phyloP scores from a whole-genome alignment of 352 stramenopile species.

The Peronospora farinosa region DNA sequence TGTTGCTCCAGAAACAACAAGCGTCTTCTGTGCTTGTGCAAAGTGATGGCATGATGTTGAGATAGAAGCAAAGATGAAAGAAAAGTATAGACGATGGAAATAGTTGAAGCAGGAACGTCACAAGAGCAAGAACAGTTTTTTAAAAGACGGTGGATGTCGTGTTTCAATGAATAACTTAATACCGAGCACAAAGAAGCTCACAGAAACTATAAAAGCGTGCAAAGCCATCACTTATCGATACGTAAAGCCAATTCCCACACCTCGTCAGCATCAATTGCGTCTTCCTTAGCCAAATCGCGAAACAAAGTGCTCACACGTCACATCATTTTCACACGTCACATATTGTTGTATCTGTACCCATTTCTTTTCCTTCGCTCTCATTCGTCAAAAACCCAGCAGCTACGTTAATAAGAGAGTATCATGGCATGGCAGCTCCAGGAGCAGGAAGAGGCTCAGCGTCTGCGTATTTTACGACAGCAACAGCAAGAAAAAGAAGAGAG shows the following conservation, averaged over 20 bases:
- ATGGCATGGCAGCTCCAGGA: constrained; percentile 34
- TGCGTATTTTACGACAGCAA: constrained; percentile 12
- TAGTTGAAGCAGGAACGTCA: constrained; percentile 1
- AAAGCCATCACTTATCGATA: no score
- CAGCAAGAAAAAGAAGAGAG: constrained; percentile 29
- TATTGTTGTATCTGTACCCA: constrained; percentile 10
- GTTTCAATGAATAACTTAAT: no score
- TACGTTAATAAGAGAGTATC: not conserved
- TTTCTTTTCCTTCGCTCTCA: constrained; percentile 7
- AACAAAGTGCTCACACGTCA: constrained; percentile 21
- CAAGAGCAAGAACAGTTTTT: not conserved
- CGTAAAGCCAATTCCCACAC: no score
- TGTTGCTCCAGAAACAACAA: no score
- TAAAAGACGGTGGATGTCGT: not conserved
- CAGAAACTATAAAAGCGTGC: no score
- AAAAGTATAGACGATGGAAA: constrained; percentile 19
- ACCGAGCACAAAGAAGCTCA: no score
- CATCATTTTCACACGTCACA: constrained; percentile 18
- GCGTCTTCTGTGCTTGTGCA: no score
- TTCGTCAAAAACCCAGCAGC: constrained; percentile 1
- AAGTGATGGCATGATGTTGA: not conserved
- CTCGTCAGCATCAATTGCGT: no score
- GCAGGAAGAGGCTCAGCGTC: constrained; percentile 27
- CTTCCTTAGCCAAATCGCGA: no score
- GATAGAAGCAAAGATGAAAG: constrained; percentile 12